Percentiles rank a stretch among this genome's conserved stretches.
Conservation (phyloP, 106 monocot species). For the Acorus calamus region DNA sequence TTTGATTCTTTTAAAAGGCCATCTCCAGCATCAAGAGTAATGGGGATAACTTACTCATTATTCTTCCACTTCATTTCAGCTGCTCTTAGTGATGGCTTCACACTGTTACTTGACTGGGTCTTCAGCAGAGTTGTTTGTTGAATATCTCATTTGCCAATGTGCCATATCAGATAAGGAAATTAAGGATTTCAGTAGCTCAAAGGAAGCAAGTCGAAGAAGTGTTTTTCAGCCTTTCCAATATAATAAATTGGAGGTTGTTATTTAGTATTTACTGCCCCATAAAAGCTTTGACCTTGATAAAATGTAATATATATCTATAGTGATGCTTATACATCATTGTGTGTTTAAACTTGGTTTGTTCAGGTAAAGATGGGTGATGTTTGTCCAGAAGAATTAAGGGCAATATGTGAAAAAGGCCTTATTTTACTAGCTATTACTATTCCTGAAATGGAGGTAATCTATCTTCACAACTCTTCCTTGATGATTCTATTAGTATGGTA, state of each 20-base stretch:
- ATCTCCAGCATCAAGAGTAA: too few species aligned
- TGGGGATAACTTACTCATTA: too few species aligned
- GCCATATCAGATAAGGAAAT: conserved; percentile 66
- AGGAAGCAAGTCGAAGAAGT: conserved; percentile 26
- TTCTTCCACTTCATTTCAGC: conserved; percentile 23
- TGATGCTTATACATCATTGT: too few species aligned
- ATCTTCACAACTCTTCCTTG: too few species aligned
- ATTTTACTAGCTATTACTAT: conserved; percentile 83
- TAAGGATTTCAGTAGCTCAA: conserved; percentile 33
- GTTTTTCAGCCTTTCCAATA: conserved; percentile 51
- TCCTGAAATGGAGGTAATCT: conserved; percentile 91
- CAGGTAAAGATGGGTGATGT: conserved; percentile 46
- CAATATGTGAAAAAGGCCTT: conserved; percentile 81
- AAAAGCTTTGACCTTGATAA: too few species aligned
- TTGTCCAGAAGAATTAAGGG: conserved; percentile 54
- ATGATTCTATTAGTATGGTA: background rate
- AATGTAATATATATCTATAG: too few species aligned
- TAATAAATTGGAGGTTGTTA: conserved; percentile 54
- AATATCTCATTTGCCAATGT: conserved; percentile 73
- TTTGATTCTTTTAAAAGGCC: too few species aligned
- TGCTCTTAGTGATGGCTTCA: conserved; percentile 96
- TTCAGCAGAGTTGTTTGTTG: conserved; percentile 66
- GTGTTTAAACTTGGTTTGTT: background rate
- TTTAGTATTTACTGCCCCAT: too few species aligned
- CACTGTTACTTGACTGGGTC: conserved; percentile 76